Evolutionary conservation across 371 early-diverging fungal species (phyloP).

Genomic region (Choanephora cucurbitarum): DNA sequence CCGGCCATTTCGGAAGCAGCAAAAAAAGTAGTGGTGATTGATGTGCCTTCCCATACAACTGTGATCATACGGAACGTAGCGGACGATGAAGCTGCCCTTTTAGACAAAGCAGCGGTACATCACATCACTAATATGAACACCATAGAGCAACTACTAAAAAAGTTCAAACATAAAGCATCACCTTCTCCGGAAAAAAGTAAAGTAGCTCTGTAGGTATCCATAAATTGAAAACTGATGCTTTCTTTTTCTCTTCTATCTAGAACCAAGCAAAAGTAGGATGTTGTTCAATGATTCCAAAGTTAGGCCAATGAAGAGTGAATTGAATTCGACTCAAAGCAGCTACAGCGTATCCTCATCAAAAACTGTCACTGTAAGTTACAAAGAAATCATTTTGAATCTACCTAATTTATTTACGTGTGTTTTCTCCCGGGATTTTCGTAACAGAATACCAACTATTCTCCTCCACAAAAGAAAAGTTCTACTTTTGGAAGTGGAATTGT

Average conservation of each 20-base stretch:
- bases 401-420: neutral
- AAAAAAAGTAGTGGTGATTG: constrained; percentile 1
- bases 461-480: neutral
- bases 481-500: constrained; percentile 1
- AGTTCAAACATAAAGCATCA: neutral
- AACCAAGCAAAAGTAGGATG: neutral
- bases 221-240: neutral
- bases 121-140: neutral
- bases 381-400: neutral
- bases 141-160: neutral
- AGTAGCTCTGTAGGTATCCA: too few species aligned
- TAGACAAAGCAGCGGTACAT: neutral
- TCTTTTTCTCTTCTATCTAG: neutral
- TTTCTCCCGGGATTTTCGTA: neutral
- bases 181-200: neutral
- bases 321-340: neutral
- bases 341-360: neutral
- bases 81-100: neutral
- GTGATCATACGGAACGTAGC: neutral
- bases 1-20: neutral
- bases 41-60: neutral
- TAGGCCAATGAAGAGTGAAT: neutral
- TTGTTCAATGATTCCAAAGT: neutral
- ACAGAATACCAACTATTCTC: neutral
- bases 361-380: neutral